Evolutionary conservation across 371 early-diverging fungal species (phyloP), one percentile per base, ranked within the genome.

Genomic region (Mortierella sp.): DNA sequence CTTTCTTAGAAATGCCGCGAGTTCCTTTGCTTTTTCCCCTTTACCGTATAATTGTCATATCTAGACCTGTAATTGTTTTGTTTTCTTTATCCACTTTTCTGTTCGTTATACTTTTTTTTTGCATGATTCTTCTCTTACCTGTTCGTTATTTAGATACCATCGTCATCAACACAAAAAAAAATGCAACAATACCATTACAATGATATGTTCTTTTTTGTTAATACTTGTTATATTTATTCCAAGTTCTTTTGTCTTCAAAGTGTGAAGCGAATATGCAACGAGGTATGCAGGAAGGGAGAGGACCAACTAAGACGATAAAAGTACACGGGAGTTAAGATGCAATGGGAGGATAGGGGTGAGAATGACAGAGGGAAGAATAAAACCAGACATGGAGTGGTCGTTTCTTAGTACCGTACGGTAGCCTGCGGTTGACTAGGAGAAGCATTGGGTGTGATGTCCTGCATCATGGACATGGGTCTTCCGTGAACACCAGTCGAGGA

Each of bases 391-490:
- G 24, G 19, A 42, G 19, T 30, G n/a, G 26, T 6, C 3, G 6
- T 32, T 6, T 6, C n/a, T 32, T 54, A 71, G 27, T 71, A 71
- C 42, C 65, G 72, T 47, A 34, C 19, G 26, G 50, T 52, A 11
- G 59, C 43, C 56, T 70, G 71, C 7, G 37, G 51, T n/a, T 66
- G 66, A 27, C 59, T 59, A 4, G 67, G 60, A 24, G 67, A 54
- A 41, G 67, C 60, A 60, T 27, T 67, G 3, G 67, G 60, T 2
- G 67, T 56, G 50, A 60, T 67, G 30, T 60, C 60, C 21, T 67
- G 60, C 67, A 67, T 67, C 67, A 67, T 67, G 47, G 67, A 60
- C 60, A 67, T 67, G 39, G 63, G 49, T 9, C 63, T 43, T 5
- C 60, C 62, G 31, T 44, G 28, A 8, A 60, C 48, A 31, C 39